These are phyloP conservation scores for Gleditsia sinensis DNA, from an alignment of 306 rosid genomes.

Conservation along the genomic window DNA sequence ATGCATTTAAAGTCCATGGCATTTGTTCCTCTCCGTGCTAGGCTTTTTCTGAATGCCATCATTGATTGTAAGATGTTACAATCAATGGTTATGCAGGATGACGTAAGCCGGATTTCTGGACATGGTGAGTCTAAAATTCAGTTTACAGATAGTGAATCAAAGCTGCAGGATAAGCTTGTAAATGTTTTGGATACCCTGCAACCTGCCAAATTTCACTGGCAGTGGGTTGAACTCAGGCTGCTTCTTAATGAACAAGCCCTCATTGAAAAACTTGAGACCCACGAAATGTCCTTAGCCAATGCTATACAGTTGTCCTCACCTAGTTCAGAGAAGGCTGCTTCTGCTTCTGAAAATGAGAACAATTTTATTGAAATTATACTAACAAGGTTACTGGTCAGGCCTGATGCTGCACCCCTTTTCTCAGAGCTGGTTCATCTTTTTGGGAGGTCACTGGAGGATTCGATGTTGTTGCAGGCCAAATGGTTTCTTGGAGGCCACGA, in stretches of 20 bases:
- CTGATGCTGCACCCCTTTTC: slow-evolving; percentile 95
- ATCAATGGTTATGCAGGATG: slow-evolving; percentile 46
- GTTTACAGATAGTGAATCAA: slow-evolving; percentile 53
- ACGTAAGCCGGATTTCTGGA: slow-evolving; percentile 59
- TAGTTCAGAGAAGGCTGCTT: slow-evolving; percentile 65
- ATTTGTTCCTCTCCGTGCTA: slow-evolving; percentile 88
- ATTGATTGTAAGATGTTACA: slow-evolving; percentile 85
- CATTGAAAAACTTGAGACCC: slow-evolving; percentile 67
- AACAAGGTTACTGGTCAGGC: slow-evolving; percentile 88
- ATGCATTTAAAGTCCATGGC: slow-evolving; percentile 68
- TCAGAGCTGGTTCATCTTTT: slow-evolving; percentile 87
- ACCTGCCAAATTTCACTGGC: slow-evolving; percentile 99
- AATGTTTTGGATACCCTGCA: slow-evolving; percentile 80
- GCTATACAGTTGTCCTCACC: slow-evolving; percentile 82
- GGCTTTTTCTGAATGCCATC: slow-evolving; percentile 83
- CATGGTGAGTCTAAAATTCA: slow-evolving; percentile 61
- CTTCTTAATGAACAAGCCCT: slow-evolving; percentile 91
- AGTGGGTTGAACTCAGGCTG: slow-evolving; percentile 95
- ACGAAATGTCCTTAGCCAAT: slow-evolving; percentile 61
- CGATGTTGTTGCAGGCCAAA: slow-evolving; percentile 86
- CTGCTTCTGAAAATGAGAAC: slow-evolving; percentile 90
- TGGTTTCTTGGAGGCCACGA: slow-evolving; percentile 88
- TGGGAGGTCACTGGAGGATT: slow-evolving; percentile 86
- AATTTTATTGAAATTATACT: slow-evolving; percentile 79
- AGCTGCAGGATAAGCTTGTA: slow-evolving; percentile 80